Percentiles rank a stretch among this genome's conserved stretches.
Evolutionary conservation across 192 early-diverging fungal genomes (phyloP).

Genomic region (Umbelopsis vinacea): DNA sequence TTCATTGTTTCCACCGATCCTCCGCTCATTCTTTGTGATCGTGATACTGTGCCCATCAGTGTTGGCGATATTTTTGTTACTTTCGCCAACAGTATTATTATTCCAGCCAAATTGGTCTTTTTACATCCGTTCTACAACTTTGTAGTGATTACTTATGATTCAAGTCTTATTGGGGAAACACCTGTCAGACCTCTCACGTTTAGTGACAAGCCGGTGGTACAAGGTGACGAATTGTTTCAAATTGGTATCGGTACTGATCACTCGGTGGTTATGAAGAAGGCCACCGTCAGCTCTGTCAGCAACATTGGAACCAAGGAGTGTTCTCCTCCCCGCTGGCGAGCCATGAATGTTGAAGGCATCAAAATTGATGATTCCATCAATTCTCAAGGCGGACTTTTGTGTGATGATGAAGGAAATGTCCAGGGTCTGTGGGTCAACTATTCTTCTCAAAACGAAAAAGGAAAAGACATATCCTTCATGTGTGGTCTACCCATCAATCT

Average conservation of each 20-base stretch:
- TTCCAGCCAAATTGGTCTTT: slow-evolving; percentile 82
- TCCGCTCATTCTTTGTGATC: slow-evolving; percentile 82
- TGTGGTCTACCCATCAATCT: slow-evolving; percentile 55
- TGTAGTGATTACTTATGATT: slow-evolving; percentile 83
- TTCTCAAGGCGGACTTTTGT: slow-evolving; percentile 72
- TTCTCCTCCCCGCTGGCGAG: slow-evolving; percentile 65
- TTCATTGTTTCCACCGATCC: slow-evolving; percentile 76
- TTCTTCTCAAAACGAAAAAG: slow-evolving; percentile 69
- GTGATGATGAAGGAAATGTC: slow-evolving; percentile 57
- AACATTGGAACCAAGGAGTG: slow-evolving; percentile 74
- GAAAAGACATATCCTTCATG: slow-evolving; percentile 69
- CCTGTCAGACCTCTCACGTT: slow-evolving; percentile 68
- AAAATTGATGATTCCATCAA: slow-evolving; percentile 69
- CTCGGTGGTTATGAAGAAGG: slow-evolving; percentile 62
- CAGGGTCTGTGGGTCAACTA: slow-evolving; percentile 73
- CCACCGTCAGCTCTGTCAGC: slow-evolving; percentile 59
- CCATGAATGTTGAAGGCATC: slow-evolving; percentile 64
- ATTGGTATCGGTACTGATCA: slow-evolving; percentile 60
- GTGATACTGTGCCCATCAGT: slow-evolving; percentile 79
- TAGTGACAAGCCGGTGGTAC: slow-evolving; percentile 57
- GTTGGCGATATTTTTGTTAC: slow-evolving; percentile 83
- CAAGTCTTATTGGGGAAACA: slow-evolving; percentile 71
- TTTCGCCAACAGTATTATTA: slow-evolving; percentile 85
- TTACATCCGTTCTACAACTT: slow-evolving; percentile 91
- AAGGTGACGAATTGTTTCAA: slow-evolving; percentile 66